Base-by-base conservation (phyloP, 2,329 filamentous ascomycete genomes). In the Alternaria incomplexa region DNA sequence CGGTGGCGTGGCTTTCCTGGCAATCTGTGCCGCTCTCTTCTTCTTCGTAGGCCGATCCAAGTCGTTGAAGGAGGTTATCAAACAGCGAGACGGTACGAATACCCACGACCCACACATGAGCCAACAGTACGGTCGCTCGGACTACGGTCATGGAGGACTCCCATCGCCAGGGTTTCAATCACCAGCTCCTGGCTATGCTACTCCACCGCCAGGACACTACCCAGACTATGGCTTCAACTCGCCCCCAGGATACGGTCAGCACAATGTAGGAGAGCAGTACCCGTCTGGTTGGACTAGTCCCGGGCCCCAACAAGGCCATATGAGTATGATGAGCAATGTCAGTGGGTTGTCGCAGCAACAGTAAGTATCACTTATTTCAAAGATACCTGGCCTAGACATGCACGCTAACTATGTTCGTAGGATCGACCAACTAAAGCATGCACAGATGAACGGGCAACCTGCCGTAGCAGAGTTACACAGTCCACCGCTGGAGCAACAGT, bases 1-100 rank as follows among this genome's bases (percentile, higher is more conserved):
- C 46, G 89, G 89, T 46, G 89, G 85, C 1, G 81, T 89, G 5
- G 79, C 90, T 23, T 77, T 92, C 45, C 83, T 94, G 5, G 81
- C 88, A 9, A 82, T 85, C 46, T 79, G 88, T 53, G 90, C 86
- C 3, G 79, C 89, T 0, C 81, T 90, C 5, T 83, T 90, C 69
- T 93, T 90, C 88, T 83, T 85, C 45, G 90, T 90, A 83, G 88
- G 85, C 3, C 81, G 82, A 30, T 74, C 69, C 20, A 78, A 74
- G 60, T 68, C 66, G 5, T 66, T 77, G 3, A 78, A 77, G 58
- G 75, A 78, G 52, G 48, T 62, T 11, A 28, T 67, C 36, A 58
- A 63, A 22, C 56, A 48, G 10, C 62, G 62, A 22, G 43, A 64
- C 22, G 52, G 51, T 30, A 50, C 54, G 15, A 56, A 52, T 11